These are phyloP conservation scores for Boletus tylopilopsis DNA, from an alignment of 768 basidiomycete genomes.

Conservation along the genomic window DNA sequence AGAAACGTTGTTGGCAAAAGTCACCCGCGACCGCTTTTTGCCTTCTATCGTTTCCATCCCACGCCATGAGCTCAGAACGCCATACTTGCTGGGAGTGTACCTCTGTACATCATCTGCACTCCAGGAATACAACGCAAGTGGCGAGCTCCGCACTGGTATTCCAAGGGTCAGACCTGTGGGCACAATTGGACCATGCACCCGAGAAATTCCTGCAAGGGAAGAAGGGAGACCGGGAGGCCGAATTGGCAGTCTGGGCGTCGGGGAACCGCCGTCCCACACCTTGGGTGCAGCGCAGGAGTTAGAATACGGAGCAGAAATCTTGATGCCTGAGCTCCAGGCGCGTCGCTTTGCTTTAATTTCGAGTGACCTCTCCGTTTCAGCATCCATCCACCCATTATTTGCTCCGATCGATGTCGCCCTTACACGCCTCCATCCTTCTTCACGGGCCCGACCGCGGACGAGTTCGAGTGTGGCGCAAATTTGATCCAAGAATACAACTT, in stretches of 20 bases:
- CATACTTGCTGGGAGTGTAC: slow-evolving; percentile 13
- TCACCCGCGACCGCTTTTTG: slow-evolving; percentile 17
- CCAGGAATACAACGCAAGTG: slow-evolving; percentile 41
- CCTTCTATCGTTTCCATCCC: slow-evolving; percentile 9
- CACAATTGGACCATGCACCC: slow-evolving; percentile 19
- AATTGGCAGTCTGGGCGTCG: neutral
- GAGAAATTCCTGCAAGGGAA: neutral
- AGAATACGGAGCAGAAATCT: slow-evolving; percentile 32
- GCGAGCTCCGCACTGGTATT: slow-evolving; percentile 48
- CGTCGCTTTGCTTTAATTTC: slow-evolving; percentile 58
- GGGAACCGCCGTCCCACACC: slow-evolving; percentile 17
- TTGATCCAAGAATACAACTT: slow-evolving; percentile 29
- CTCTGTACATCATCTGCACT: slow-evolving; percentile 36
- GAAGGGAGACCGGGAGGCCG: slow-evolving; percentile 22
- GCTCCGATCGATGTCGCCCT: slow-evolving; percentile 22
- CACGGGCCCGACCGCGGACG: slow-evolving; percentile 40
- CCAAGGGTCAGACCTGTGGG: slow-evolving; percentile 44
- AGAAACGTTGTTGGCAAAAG: slow-evolving; percentile 17
- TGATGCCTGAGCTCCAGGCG: slow-evolving; percentile 60
- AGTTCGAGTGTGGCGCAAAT: slow-evolving; percentile 40
- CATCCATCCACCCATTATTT: slow-evolving; percentile 26
- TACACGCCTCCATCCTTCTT: slow-evolving; percentile 39
- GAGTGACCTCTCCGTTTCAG: slow-evolving; percentile 35
- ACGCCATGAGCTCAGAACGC: slow-evolving; percentile 14
- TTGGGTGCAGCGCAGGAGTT: neutral